These are phyloP conservation scores for Grigorovia yakushimaensis DNA, from an alignment of 805 yeast genomes.

Conservation along the genomic window DNA sequence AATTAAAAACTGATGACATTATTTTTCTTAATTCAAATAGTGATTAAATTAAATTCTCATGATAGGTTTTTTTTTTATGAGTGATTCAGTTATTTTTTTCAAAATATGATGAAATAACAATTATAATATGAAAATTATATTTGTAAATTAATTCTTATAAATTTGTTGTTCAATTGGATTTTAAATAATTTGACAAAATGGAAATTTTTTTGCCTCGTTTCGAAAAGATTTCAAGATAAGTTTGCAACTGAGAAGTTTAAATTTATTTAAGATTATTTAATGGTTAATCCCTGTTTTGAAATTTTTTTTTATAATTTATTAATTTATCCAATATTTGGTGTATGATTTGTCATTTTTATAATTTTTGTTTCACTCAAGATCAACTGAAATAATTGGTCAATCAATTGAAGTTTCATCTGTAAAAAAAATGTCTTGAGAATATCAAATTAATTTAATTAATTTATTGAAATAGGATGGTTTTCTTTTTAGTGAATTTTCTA, in stretches of 20 bases:
- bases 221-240: background rate
- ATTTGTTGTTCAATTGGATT: background rate
- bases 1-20: background rate
- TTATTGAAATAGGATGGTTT: background rate
- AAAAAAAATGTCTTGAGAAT: background rate
- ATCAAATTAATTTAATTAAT: background rate
- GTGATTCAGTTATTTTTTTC: background rate
- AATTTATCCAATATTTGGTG: background rate
- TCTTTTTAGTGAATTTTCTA: conserved; percentile 3
- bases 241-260: no score
- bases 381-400: no score
- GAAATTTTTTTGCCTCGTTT: no score
- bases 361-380: background rate
- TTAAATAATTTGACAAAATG: background rate
- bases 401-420: background rate
- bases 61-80: background rate
- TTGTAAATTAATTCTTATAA: background rate
- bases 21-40: background rate
- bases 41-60: background rate
- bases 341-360: background rate
- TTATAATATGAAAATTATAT: background rate
- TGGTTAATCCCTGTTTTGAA: background rate
- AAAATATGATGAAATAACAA: background rate
- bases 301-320: background rate
- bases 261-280: background rate